A percentile compares a stretch with the other conserved stretches of the same genome.
phyloP scores from a whole-genome alignment of 2,329 filamentous ascomycete genomes.

The Cladophialophora yegresii region DNA sequence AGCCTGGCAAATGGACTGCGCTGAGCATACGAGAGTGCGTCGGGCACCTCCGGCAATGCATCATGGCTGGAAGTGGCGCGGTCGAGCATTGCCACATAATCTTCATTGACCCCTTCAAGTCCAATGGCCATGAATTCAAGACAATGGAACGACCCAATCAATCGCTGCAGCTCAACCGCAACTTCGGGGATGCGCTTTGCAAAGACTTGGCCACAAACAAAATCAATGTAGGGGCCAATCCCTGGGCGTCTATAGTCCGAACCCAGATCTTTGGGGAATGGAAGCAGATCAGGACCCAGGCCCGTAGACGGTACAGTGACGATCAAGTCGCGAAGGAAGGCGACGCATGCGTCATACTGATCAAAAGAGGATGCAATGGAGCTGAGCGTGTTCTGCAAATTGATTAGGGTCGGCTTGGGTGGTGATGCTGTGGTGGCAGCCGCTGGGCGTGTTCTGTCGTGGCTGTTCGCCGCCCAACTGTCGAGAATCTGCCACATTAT shows the following conservation, averaged over 20 bases:
- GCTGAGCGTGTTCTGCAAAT: constrained; percentile 66
- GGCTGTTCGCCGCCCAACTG: constrained; percentile 34
- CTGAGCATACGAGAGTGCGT: constrained; percentile 69
- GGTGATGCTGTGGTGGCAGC: constrained; percentile 18
- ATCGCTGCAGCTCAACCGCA: constrained; percentile 67
- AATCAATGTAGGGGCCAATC: constrained; percentile 91
- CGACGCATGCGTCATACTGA: constrained; percentile 80
- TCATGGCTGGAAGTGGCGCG: constrained; percentile 19
- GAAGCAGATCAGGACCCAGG: constrained; percentile 63
- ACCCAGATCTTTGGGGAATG: constrained; percentile 85
- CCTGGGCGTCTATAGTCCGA: constrained; percentile 76
- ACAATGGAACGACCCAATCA: constrained; percentile 75
- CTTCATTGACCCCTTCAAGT: constrained; percentile 87
- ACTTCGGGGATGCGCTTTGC: constrained; percentile 66
- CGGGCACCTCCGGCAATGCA: constrained; percentile 20
- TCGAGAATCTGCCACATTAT: constrained; percentile 64
- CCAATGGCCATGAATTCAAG: constrained; percentile 80
- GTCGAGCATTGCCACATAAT: constrained; percentile 61
- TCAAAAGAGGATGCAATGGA: constrained; percentile 79
- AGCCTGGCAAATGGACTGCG: constrained; percentile 91
- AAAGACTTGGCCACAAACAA: constrained; percentile 78
- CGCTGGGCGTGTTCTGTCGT: constrained; percentile 25
- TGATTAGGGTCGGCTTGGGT: constrained; percentile 44
- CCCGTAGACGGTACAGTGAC: constrained; percentile 57
- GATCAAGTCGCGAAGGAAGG: constrained; percentile 72